These are phyloP conservation scores for Amylostereum areolatum DNA, from an alignment of 1,284 basidiomycete species.

Conservation along the genomic window DNA sequence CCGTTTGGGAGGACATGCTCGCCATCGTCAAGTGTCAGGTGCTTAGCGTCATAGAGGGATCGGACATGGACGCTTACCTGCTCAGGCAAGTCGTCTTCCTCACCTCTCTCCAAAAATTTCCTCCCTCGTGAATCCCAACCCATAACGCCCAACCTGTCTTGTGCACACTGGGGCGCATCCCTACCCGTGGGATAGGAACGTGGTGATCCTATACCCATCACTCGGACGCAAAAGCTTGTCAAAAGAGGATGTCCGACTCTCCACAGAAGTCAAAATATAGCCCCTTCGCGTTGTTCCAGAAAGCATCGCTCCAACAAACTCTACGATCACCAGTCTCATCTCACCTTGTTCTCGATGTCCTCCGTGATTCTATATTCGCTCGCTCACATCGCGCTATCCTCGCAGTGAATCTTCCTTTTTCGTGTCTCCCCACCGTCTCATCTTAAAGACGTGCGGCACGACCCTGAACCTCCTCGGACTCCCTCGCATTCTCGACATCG, in stretches of 20 bases:
- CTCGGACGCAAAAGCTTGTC: too few relatives aligned
- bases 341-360: too few relatives aligned
- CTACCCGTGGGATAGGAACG: too few relatives aligned
- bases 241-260: too few relatives aligned
- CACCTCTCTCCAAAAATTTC: neutral
- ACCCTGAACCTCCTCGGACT: slow-evolving; percentile 95
- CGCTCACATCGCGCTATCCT: neutral
- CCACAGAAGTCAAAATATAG: too few relatives aligned
- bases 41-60: slow-evolving; percentile 82
- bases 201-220: too few relatives aligned
- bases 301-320: too few relatives aligned
- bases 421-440: slow-evolving; percentile 92
- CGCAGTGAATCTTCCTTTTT: slow-evolving; percentile 95
- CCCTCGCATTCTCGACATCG: slow-evolving; percentile 89
- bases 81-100: slow-evolving; percentile 65
- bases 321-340: too few relatives aligned
- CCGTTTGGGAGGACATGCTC: slow-evolving; percentile 95
- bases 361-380: too few relatives aligned
- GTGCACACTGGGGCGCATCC: too few relatives aligned
- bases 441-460: slow-evolving; percentile 98
- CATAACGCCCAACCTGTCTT: neutral
- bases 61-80: slow-evolving; percentile 92
- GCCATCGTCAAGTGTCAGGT: slow-evolving; percentile 97
- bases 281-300: too few relatives aligned
- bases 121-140: slow-evolving; percentile 3